A percentile compares a stretch with the other conserved stretches of the same genome.
phyloP scores from a whole-genome alignment of 73 alveolate genomes.

The Paramecium octaurelia region DNA sequence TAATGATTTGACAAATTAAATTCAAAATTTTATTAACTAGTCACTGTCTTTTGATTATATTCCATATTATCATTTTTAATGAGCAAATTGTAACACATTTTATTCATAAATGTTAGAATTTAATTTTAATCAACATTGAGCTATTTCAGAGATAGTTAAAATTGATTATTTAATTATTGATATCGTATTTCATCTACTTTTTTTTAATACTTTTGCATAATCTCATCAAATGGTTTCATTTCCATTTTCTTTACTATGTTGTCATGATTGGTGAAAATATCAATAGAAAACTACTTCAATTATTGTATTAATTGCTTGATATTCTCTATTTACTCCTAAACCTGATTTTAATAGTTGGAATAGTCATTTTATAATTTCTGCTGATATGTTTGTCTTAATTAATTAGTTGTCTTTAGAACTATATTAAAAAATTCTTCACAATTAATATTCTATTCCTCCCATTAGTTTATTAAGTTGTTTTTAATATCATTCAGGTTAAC shows the following conservation, averaged over 20 bases:
- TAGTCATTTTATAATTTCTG: background rate
- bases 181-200: background rate
- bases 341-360: background rate
- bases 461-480: too few relatives aligned
- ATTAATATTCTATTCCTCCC: background rate
- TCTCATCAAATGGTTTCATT: constrained; percentile 47
- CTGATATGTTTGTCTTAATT: constrained; percentile 1
- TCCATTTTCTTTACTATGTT: constrained; percentile 46
- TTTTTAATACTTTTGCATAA: background rate
- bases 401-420: background rate
- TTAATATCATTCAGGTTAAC: background rate
- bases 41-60: background rate
- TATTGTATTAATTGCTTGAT: background rate
- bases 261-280: constrained; percentile 11
- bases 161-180: background rate
- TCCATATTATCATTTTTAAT: background rate
- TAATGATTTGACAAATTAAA: background rate
- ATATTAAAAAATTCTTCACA: background rate
- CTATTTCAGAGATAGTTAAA: background rate
- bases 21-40: background rate
- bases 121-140: background rate
- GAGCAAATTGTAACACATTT: constrained; percentile 32
- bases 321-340: background rate
- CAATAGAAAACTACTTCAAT: background rate
- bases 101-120: constrained; percentile 26